Percentiles rank a stretch among this genome's conserved stretches.
phyloP scores from a whole-genome alignment of 306 rosid genomes.

The Cucumis cinereus region DNA sequence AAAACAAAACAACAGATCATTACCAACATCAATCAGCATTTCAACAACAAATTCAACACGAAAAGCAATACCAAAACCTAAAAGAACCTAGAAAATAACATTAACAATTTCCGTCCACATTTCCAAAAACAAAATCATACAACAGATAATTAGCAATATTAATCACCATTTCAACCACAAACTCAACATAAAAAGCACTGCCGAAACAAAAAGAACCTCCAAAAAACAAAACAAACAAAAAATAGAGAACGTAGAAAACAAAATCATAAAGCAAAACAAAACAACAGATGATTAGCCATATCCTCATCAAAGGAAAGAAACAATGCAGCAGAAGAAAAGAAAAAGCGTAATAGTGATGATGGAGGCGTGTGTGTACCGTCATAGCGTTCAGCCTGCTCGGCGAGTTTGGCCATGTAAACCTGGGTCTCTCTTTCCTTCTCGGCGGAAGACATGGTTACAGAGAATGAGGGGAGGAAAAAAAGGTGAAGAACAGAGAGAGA shows the following conservation, averaged over 20 bases:
- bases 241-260: too few species aligned
- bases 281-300: not conserved
- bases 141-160: too few species aligned
- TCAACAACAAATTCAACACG: not conserved
- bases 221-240: too few species aligned
- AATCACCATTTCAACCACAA: too few species aligned
- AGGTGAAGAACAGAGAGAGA: not conserved
- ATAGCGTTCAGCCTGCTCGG: conserved; percentile 10
- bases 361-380: not conserved
- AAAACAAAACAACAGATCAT: not conserved
- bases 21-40: not conserved
- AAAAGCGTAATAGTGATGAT: not conserved
- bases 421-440: conserved; percentile 9
- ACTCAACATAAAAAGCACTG: too few species aligned
- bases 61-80: not conserved
- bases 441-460: conserved; percentile 5
- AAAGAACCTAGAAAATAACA: too few species aligned
- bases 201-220: too few species aligned
- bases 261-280: not conserved
- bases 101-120: too few species aligned
- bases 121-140: too few species aligned
- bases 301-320: not conserved
- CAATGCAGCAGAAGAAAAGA: not conserved
- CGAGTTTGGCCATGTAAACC: conserved; percentile 10
- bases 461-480: not conserved